Evolutionary conservation across 768 basidiomycete genomes (phyloP), one percentile per base, ranked within the genome.

Genomic region (Podaxis sp.): DNA sequence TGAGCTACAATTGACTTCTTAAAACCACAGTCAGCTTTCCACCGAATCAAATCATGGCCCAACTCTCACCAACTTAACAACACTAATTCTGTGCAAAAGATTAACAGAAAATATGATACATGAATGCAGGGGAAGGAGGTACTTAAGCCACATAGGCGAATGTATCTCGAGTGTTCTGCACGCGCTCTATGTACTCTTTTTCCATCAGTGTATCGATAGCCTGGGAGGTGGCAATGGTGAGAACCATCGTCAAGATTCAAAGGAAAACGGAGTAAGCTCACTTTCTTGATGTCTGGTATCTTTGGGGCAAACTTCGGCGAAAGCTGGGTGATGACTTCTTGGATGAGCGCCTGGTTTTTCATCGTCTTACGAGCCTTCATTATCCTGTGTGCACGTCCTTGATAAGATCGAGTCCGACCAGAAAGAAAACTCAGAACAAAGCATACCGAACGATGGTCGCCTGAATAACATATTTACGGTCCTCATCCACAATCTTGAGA

Each of bases 121-220:
- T 30, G 24, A 49, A 37, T 52, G 38, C 55, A 63, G 44, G 50
- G 48, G 50, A 70, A 66, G 52, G 69, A 62, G 60, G 64, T 48
- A 53, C 58, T 81, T 75, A 90, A 62, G 89, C 89, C 67, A 90
- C 84, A 72, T 93, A 91, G 52, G 88, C 87, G 75, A 93, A 94
- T 46, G 91, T 92, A 77, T 96, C 95, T 73, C 90, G 87, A 30
- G 90, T 87, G 24, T 89, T 91, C 17, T 95, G 93, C 26, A 94
- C 90, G 49, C 96, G 89, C 74, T 99, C 96, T 66, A 99, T 91
- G 73, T 99, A 99, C 73, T 99, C 97, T 77, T 97, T 97, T 79
- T 99, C 96, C 60, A 99, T 80, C 22, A 99, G 78, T 12, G 88
- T 88, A 71, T 97, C 95, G 64, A 99, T 97, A 2, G 94, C 93